Conservation (phyloP, 805 yeast species). For the Pichia occidentalis region DNA sequence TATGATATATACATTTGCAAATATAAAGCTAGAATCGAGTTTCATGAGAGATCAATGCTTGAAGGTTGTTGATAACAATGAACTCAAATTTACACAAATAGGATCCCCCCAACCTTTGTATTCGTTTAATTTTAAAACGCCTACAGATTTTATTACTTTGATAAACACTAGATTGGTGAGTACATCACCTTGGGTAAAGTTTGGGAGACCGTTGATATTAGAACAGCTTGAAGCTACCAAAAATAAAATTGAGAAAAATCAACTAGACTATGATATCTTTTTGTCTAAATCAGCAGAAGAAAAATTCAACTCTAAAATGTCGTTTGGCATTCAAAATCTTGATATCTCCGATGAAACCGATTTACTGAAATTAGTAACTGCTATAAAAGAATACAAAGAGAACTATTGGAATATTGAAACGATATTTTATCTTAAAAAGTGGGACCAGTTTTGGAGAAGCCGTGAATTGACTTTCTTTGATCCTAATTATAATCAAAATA, state of each 20-base stretch:
- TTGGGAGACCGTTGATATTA: slow-evolving; percentile 50
- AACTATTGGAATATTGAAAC: slow-evolving; percentile 26
- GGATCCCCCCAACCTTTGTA: slow-evolving; percentile 17
- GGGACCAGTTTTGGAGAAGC: slow-evolving; percentile 52
- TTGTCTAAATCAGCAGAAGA: background rate
- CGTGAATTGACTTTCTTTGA: slow-evolving; percentile 49
- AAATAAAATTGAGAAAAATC: slow-evolving; percentile 21
- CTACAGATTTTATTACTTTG: slow-evolving; percentile 25
- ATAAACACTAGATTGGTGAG: slow-evolving; percentile 55
- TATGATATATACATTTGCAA: slow-evolving; percentile 70
- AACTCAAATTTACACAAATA: slow-evolving; percentile 8
- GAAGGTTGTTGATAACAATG: slow-evolving; percentile 20
- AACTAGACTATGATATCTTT: background rate
- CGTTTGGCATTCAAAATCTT: slow-evolving; percentile 14
- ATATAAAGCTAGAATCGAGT: slow-evolving; percentile 72
- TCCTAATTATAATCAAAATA: slow-evolving; percentile 69
- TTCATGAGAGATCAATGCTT: slow-evolving; percentile 66
- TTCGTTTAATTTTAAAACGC: slow-evolving; percentile 20
- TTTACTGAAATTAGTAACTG: slow-evolving; percentile 33
- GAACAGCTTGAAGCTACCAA: slow-evolving; percentile 21
- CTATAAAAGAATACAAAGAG: slow-evolving; percentile 23
- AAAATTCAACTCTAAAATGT: background rate
- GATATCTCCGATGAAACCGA: slow-evolving; percentile 21
- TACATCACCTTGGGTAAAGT: slow-evolving; percentile 77
- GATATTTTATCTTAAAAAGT: slow-evolving; percentile 44